Base-by-base conservation (phyloP, 768 basidiomycete genomes). In the Astraeus odoratus region DNA sequence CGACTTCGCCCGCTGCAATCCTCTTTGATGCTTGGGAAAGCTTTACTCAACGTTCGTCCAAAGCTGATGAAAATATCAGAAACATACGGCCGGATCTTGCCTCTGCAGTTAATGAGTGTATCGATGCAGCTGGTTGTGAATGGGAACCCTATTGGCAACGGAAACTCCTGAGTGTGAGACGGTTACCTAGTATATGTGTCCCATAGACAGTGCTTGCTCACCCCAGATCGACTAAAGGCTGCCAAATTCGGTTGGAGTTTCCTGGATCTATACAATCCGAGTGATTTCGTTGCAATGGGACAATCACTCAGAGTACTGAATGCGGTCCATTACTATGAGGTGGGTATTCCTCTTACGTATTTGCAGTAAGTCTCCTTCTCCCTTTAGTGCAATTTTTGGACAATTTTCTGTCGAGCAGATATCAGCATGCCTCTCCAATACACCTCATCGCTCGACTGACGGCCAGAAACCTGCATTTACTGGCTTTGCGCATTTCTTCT, bases 231-330 rank as follows among this genome's bases (percentile, higher is more conserved):
- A 16, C 20, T 51, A 1, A 52, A 95, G 89, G 92, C 94, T n/a
- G 95, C 95, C 7, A 93, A 93, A 60, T 97, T 95, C 57, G 96
- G 95, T 1, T 79, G 92, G 49, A 86, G 90, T 0, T 99, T 93
- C 60, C 66, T 99, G 51, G 96, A 98, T 59, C 73, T 92, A 22
- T 87, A 92, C 58, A 88, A 97, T 59, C 88, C 95, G 4, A 81
- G 80, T 1, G 92, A 96, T 57, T 94, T 96, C 54, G 81, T 98
- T 25, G 75, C 80, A 39, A 92, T 96, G 85, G 93, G 91, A 0
- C 87, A 93, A 60, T 82, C 83, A 1, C 73, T 99, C 20, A 92
- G 94, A 58, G 94, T 99, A 30, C 68, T 98, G 25, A 98, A 98
- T 58, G 91, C 93, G 8, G 85, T 95, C 25, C 77, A 93, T 41